A percentile compares a stretch with the other conserved stretches of the same genome.
phyloP scores from a whole-genome alignment of 768 basidiomycete genomes.

The Leccinellum albellum region DNA sequence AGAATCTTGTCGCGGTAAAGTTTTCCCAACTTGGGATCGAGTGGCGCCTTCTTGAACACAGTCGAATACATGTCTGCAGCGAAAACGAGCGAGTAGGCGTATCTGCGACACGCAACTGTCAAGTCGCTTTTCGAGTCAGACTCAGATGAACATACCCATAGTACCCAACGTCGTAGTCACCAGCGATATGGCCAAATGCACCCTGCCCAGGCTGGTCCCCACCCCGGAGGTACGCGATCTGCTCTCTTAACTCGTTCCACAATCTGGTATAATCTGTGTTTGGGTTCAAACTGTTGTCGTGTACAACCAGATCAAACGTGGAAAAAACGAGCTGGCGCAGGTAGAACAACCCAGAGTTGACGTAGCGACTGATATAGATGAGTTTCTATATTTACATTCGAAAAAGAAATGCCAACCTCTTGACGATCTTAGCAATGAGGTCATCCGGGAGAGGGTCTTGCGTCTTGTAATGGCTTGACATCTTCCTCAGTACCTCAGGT shows the following conservation, averaged over 20 bases:
- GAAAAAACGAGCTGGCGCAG: conserved; percentile 71
- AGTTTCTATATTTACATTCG: background rate
- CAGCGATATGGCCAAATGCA: conserved; percentile 70
- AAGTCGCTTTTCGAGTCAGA: background rate
- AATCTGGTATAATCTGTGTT: conserved; percentile 67
- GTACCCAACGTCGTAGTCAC: conserved; percentile 66
- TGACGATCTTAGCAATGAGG: conserved; percentile 71
- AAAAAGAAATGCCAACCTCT: conserved; percentile 41
- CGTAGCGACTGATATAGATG: conserved; percentile 51
- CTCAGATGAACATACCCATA: conserved; percentile 42
- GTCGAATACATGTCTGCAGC: conserved; percentile 60
- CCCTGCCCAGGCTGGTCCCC: conserved; percentile 62
- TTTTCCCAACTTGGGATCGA: conserved; percentile 63
- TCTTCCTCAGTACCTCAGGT: conserved; percentile 64
- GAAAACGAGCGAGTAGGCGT: conserved; percentile 69
- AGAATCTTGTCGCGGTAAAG: conserved; percentile 77
- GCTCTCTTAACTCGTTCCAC: conserved; percentile 72
- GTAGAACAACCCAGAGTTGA: conserved; percentile 79
- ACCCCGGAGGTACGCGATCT: conserved; percentile 64
- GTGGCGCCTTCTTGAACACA: conserved; percentile 77
- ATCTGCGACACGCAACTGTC: conserved; percentile 33
- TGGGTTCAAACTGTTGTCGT: conserved; percentile 41
- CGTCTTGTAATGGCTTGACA: conserved; percentile 79
- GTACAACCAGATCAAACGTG: conserved; percentile 25
- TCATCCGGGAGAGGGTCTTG: conserved; percentile 67